phyloP scores from a whole-genome alignment of 139 green algal species.

The Micractinium conductrix region DNA sequence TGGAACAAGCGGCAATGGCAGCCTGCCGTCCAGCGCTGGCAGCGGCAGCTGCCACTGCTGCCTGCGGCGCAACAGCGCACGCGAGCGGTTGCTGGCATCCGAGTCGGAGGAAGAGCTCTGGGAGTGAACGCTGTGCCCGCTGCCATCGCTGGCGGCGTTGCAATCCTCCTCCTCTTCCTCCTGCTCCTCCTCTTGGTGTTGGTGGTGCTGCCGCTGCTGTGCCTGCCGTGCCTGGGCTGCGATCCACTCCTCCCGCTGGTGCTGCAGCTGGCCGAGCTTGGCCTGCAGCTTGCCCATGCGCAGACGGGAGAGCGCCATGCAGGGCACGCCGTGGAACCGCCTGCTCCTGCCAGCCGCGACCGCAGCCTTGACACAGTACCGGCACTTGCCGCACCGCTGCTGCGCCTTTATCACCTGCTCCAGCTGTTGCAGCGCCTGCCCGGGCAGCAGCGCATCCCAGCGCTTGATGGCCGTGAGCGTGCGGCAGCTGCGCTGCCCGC shows the following conservation, averaged over 20 bases:
- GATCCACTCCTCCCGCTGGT: constrained; percentile 3
- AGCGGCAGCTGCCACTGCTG: constrained; percentile 16
- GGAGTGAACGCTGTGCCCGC: background rate
- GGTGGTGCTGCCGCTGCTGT: background rate
- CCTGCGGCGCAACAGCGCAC: constrained; percentile 7
- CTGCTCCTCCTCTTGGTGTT: background rate
- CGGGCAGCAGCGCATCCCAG: constrained; percentile 32
- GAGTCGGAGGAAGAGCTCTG: background rate
- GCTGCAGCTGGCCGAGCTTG: background rate
- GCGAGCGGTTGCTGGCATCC: constrained; percentile 22
- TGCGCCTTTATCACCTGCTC: background rate
- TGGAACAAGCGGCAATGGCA: constrained; percentile 9
- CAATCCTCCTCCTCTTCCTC: background rate
- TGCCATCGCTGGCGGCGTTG: background rate
- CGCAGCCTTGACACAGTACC: background rate
- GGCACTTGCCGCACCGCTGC: constrained; percentile 20
- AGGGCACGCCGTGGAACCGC: background rate
- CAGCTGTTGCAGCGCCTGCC: background rate
- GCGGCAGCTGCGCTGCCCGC: background rate
- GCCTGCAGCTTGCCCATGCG: background rate
- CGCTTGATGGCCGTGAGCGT: constrained; percentile 6
- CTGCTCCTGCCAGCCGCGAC: background rate
- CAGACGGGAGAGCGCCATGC: constrained; percentile 20
- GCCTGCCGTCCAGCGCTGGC: constrained; percentile 13
- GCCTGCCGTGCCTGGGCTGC: background rate